These are phyloP conservation scores for Annulohypoxylon truncatum DNA, from an alignment of 2,329 filamentous ascomycete genomes.

Conservation along the genomic window DNA sequence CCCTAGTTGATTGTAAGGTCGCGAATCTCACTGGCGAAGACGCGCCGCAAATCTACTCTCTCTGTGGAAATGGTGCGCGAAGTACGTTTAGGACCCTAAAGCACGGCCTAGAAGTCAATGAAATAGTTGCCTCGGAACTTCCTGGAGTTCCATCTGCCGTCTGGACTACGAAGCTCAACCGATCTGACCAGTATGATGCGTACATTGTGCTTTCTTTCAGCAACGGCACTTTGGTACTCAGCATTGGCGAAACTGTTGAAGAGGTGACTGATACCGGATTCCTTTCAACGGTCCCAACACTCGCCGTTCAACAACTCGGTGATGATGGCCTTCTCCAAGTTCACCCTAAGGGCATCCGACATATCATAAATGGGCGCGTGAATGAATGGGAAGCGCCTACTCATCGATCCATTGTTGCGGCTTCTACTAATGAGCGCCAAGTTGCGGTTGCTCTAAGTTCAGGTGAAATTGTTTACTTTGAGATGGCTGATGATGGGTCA, in stretches of 20 bases:
- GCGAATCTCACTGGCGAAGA: slow-evolving; percentile 92
- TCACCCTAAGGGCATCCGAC: slow-evolving; percentile 94
- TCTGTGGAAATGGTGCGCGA: slow-evolving; percentile 87
- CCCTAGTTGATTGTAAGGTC: slow-evolving; percentile 89
- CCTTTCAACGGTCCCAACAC: slow-evolving; percentile 84
- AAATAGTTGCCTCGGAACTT: slow-evolving; percentile 94
- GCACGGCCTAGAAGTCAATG: slow-evolving; percentile 91
- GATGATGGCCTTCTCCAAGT: slow-evolving; percentile 94
- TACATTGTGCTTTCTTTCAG: slow-evolving; percentile 96
- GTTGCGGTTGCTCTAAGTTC: slow-evolving; percentile 94
- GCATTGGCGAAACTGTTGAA: slow-evolving; percentile 96
- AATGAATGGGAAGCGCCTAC: slow-evolving; percentile 96
- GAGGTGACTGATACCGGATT: slow-evolving; percentile 96
- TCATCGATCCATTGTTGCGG: slow-evolving; percentile 94
- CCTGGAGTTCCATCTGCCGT: slow-evolving; percentile 90
- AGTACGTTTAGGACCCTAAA: slow-evolving; percentile 93
- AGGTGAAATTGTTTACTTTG: slow-evolving; percentile 97
- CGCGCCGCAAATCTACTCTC: slow-evolving; percentile 94
- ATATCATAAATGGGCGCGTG: slow-evolving; percentile 81
- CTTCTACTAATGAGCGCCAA: slow-evolving; percentile 91
- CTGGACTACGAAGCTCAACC: slow-evolving; percentile 92
- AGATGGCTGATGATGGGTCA: slow-evolving; percentile 92
- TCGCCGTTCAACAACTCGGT: slow-evolving; percentile 93
- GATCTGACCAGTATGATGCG: slow-evolving; percentile 85
- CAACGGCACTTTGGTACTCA: slow-evolving; percentile 89